Evolutionary conservation across 192 early-diverging fungal species (phyloP), one percentile per base, ranked within the genome.

Genomic region (Kappamyces sp.): DNA sequence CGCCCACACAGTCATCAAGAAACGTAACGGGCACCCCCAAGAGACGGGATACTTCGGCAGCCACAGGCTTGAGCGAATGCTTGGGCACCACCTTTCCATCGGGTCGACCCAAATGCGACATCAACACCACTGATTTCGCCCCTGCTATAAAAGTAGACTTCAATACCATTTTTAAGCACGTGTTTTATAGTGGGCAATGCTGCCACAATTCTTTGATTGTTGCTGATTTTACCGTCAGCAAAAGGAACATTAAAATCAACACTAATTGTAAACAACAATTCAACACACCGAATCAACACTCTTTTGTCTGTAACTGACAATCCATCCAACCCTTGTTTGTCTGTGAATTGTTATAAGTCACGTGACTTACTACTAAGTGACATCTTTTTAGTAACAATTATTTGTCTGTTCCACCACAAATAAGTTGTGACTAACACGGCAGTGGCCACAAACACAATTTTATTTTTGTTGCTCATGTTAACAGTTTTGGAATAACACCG

Each of bases 231-330:
- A 62, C 84, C 87, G 40, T 89, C 80, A 65, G 88, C 86, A 64
- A 96, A 88, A 47, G 96, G 96, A n/a, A 99, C 96, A 74, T 99
- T 99, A 73, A 99, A 99, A 85, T 99, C 94, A 39, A 97, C 94
- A 49, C 89, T 92, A 68, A 31, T 13, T 3, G 35, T 37, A 6
- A 40, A 33, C 31, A 13, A 36, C 7, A 63, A 1, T 7, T 6
- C 0, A 9, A 8, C 9, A 15, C 55, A 58, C 51, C 48, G 51
- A 65, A 61, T 62, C 9, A 61, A 63, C 37, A 65, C 31, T 59
- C 57, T 63, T 35, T 63, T 63, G 31, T 32, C 54, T 41, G 23
- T 7, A 48, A 58, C 57, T 6, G 13, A 33, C 23, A 59, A n/a
- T 61, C 38, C 35, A 36, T 59, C 57, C 57, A 59, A 59, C n/a